These are phyloP conservation scores for Fusarium clavum DNA, from an alignment of 2,329 filamentous ascomycete species.

Conservation along the genomic window DNA sequence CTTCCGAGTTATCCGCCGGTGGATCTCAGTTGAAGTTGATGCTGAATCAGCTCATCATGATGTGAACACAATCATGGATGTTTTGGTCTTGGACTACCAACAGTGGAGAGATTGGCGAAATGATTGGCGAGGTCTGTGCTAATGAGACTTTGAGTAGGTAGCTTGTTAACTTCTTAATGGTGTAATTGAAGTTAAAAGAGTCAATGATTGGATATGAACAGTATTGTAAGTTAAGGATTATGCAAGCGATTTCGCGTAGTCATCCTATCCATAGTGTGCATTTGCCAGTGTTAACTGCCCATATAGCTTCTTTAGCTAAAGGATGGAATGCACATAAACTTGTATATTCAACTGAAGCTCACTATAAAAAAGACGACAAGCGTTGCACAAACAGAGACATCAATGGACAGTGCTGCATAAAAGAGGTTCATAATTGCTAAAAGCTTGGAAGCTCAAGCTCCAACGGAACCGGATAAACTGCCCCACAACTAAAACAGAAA, in stretches of 20 bases:
- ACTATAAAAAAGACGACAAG: not conserved
- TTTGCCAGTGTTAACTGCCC: not conserved
- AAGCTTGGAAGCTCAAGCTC: slow-evolving; percentile 9
- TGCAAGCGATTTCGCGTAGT: not conserved
- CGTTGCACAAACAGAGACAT: not conserved
- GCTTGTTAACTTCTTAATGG: not conserved
- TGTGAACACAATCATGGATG: not conserved
- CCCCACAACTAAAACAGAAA: slow-evolving; percentile 12
- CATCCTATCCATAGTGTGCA: not conserved
- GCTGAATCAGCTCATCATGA: slow-evolving; percentile 36
- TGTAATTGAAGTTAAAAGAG: not conserved
- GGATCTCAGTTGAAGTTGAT: slow-evolving; percentile 33
- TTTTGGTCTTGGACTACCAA: not conserved
- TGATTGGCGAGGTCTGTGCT: not conserved
- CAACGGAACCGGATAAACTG: slow-evolving; percentile 36
- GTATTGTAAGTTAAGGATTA: not conserved
- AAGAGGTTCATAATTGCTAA: not conserved
- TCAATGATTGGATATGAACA: not conserved
- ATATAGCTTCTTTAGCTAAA: not conserved
- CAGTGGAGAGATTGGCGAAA: slow-evolving; percentile 6
- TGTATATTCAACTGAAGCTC: not conserved
- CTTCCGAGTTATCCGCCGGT: slow-evolving; percentile 23
- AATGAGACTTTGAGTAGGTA: not conserved
- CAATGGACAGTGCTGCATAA: not conserved
- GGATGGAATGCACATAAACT: not conserved